Conservation (phyloP, 176 grass and related monocot species). For the Alloteropsis semialata region DNA sequence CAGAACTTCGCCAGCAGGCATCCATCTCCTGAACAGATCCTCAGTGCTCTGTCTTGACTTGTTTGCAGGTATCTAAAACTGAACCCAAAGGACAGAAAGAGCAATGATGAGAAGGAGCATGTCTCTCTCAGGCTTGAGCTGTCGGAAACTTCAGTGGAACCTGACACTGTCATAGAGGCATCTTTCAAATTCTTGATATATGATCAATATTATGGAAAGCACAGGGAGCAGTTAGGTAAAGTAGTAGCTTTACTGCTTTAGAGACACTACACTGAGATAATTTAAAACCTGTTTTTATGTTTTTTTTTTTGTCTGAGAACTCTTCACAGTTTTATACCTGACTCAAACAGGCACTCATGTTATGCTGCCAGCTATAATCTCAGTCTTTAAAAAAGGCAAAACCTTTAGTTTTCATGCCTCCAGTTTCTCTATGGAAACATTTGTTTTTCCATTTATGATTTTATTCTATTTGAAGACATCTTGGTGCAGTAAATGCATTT, state of each 20-base stretch:
- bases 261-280: neutral
- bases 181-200: neutral
- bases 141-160: neutral
- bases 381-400: neutral
- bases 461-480: neutral
- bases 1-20: neutral
- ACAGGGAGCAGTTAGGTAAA: neutral
- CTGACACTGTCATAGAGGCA: neutral
- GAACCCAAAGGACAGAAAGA: slow-evolving; percentile 22
- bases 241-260: neutral
- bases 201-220: neutral
- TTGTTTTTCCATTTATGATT: neutral
- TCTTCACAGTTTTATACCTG: neutral
- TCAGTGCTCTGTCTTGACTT: neutral
- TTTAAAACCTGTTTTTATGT: neutral
- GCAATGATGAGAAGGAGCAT: neutral
- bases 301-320: neutral
- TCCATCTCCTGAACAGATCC: neutral
- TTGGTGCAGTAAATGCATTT: no score
- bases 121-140: slow-evolving; percentile 24
- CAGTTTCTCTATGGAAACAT: neutral
- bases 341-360: neutral
- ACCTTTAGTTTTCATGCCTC: neutral
- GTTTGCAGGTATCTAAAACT: slow-evolving; percentile 18
- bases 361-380: neutral